Base-by-base conservation (phyloP, 75 land plant genomes). In the Pseudotsuga menziesii region DNA sequence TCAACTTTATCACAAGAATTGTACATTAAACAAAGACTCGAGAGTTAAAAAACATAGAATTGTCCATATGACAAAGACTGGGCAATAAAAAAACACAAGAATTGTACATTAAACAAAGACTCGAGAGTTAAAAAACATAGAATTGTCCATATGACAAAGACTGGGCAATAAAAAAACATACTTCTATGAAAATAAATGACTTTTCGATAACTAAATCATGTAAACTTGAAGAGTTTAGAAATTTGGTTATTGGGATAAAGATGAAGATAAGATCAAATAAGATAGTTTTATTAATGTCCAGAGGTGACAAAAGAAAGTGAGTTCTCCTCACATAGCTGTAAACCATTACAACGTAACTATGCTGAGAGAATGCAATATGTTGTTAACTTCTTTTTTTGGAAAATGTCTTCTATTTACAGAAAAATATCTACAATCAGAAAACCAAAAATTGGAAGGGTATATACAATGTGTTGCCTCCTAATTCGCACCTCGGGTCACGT, bases 1-100 rank as follows among this genome's bases (percentile, higher is more conserved):
- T 71, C 80, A 64, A 77, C 56, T 57, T 78, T 73, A 64, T 14
- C 73, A 64, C 8, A 69, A 69, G 25, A 69, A 9, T n/a, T 3
- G 52, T 0, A 69, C 20, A 64, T 48, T 1, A 17, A 12, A 35
- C 11, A 39, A 41, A 69, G 48, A 69, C 9, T 36, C 19, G 41
- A 48, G 12, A 41, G 9, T 15, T 25, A 29, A 41, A 36, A 11
- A 11, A 39, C 2, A 20, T 19, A 69, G 5, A 44, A 6, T 6
- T 44, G 8, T 44, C 32, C 20, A 64, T 48, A 9, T 35, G 4
- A 35, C 11, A 39, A 41, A 69, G 48, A 69, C 9, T 36, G 19
- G 41, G 9, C 12, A 41, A 19, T 15, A 20, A 36, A 20, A 11
- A 11, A 39, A 44, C 8, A 44, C n/a, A n/a, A n/a, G n/a, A n/a